Base-by-base conservation (phyloP, 768 basidiomycete species). In the Glaciozyma antarctica region DNA sequence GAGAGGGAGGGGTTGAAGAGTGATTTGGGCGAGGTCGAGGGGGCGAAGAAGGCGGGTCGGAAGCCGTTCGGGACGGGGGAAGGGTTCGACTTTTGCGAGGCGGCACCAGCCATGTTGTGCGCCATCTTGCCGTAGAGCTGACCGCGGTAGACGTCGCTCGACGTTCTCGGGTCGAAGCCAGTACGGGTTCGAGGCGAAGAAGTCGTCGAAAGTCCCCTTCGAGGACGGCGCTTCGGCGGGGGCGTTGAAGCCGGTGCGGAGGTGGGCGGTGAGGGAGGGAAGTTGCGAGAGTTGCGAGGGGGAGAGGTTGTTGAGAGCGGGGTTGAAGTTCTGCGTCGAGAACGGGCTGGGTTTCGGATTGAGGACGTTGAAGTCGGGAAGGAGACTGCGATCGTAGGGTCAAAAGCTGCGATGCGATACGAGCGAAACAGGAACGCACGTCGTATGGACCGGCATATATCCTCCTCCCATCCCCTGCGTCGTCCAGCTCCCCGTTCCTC, bases 1-100 rank as follows among this genome's bases (percentile, higher is more conserved):
- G 44, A 30, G 58, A 22, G 17, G n/a, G 73, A 66, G 17, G 73
- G 69, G 59, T 74, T 62, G 68, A 72, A 55, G 68, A 76, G 61
- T 32, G 77, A 66, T 56, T 75, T 64, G 68, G 76, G 61, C 41
- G 77, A 67, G 58, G 76, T 63, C 44, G 71, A 60, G 13, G 64
- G 49, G 44, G 65, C 54, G 72, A 69, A 73, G 70, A 72, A 70
- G 30, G 69, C 67, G 26, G 69, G 73, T 7, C 65, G 52, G 58
- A 73, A 68, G 4, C 66, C 63, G 22, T 22, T 24, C n/a, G 38
- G 10, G 41, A 22, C 38, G 16, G 52, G 17, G 32, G 28, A 13
- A 43, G 32, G 22, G 52, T 8, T 7, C 44, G 44, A 12, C 26
- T 48, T 30, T 2, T 43, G 44, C 34, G 53, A 61, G 22, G 61